Percentiles rank a stretch among this genome's conserved stretches.
Evolutionary conservation across 2,329 filamentous ascomycete genomes (phyloP).

Genomic region (Alternaria tenuissima): DNA sequence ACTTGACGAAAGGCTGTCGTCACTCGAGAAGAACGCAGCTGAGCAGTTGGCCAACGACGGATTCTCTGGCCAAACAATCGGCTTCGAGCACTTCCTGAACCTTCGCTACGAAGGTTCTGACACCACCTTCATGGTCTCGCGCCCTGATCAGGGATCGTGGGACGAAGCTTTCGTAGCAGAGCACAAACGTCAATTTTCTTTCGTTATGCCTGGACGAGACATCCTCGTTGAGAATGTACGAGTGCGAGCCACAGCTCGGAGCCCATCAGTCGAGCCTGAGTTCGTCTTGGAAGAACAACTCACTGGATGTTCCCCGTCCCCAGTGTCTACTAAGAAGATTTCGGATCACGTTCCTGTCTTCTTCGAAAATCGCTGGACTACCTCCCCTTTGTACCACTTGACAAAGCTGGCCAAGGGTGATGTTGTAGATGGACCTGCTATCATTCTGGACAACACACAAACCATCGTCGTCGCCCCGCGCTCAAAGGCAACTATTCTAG

Average conservation of each 20-base stretch:
- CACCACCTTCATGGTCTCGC: conserved; percentile 55
- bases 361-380: conserved; percentile 32
- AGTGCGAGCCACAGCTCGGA: conserved; percentile 48
- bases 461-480: conserved; percentile 55
- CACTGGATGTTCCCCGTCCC: conserved; percentile 4
- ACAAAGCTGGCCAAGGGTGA: conserved; percentile 25
- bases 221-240: conserved; percentile 57
- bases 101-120: conserved; percentile 57
- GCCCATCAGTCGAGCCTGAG: conserved; percentile 16
- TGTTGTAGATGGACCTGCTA: conserved; percentile 38
- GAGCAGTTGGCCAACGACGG: conserved; percentile 71
- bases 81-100: conserved; percentile 52
- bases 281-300: conserved; percentile 29
- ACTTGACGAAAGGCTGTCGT: conserved; percentile 60
- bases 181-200: conserved; percentile 56
- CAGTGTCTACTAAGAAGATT: conserved; percentile 8
- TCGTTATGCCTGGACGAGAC: conserved; percentile 49
- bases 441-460: conserved; percentile 55
- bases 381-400: conserved; percentile 35
- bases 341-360: conserved; percentile 22
- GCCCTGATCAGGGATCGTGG: conserved; percentile 44
- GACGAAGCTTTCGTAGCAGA: conserved; percentile 46
- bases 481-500: conserved; percentile 49
- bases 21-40: conserved; percentile 70
- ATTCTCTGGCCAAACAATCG: conserved; percentile 54